These are phyloP conservation scores for Ascochyta viciae-villosae DNA, from an alignment of 2,329 filamentous ascomycete species.

Conservation along the genomic window DNA sequence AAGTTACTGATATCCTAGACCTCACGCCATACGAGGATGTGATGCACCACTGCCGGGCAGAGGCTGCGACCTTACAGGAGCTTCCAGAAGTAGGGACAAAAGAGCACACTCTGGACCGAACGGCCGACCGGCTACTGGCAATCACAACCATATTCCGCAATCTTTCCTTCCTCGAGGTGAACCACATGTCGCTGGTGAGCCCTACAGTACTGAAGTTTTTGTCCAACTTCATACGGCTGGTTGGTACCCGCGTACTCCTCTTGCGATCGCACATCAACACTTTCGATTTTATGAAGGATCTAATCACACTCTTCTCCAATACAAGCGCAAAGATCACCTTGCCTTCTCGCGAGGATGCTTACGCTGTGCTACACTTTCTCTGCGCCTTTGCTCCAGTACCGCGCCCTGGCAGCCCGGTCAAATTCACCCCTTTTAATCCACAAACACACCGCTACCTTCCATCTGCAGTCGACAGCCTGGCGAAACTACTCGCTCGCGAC, in stretches of 20 bases:
- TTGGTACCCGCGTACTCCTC: conserved; percentile 88
- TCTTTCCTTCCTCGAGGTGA: conserved; percentile 82
- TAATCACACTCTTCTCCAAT: conserved; percentile 88
- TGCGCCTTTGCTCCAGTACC: conserved; percentile 87
- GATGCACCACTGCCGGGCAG: conserved; percentile 75
- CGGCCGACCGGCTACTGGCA: conserved; percentile 85
- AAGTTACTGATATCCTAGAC: conserved; percentile 86
- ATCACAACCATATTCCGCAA: conserved; percentile 93
- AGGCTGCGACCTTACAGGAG: conserved; percentile 75
- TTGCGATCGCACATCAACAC: conserved; percentile 83
- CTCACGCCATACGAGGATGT: conserved; percentile 88
- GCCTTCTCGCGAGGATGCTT: conserved; percentile 83
- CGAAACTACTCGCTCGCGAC: conserved; percentile 89
- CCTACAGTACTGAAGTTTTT: conserved; percentile 82
- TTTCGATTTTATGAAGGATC: conserved; percentile 96
- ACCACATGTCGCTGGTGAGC: conserved; percentile 77
- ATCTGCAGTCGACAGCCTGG: conserved; percentile 85
- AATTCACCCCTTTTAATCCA: conserved; percentile 83
- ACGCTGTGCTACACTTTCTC: conserved; percentile 86
- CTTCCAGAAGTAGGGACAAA: conserved; percentile 75
- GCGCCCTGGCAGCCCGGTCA: conserved; percentile 66
- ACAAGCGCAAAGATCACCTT: conserved; percentile 81
- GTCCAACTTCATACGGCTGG: conserved; percentile 80
- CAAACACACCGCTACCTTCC: conserved; percentile 85
- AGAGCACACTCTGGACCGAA: conserved; percentile 83